Conservation (phyloP, 176 grass and related monocot species). For the Neostapfia colusana region DNA sequence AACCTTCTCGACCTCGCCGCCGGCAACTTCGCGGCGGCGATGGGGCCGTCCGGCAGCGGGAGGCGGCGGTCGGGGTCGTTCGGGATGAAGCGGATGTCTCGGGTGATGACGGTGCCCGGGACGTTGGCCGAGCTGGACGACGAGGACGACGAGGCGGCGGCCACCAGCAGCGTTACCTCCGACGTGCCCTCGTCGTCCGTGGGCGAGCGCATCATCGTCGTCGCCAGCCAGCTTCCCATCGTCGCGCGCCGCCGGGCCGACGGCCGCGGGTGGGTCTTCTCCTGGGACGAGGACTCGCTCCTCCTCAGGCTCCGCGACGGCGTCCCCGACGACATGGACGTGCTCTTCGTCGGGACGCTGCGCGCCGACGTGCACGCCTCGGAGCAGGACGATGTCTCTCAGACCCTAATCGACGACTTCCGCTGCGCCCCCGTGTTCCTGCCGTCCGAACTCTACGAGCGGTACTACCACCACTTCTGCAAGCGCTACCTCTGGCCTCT, state of each 20-base stretch:
- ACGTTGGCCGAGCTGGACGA: slow-evolving; percentile 71
- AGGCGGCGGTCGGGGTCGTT: slow-evolving; percentile 41
- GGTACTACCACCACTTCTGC: slow-evolving; percentile 82
- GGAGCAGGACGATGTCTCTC: slow-evolving; percentile 82
- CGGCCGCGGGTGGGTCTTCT: slow-evolving; percentile 64
- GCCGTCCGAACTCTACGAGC: slow-evolving; percentile 61
- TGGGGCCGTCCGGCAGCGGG: slow-evolving; percentile 49
- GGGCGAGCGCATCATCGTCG: slow-evolving; percentile 73
- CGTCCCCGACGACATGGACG: slow-evolving; percentile 85
- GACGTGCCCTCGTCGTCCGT: slow-evolving; percentile 69
- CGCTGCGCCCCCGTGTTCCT: slow-evolving; percentile 82
- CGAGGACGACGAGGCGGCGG: slow-evolving; percentile 52
- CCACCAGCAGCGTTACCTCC: slow-evolving; percentile 67
- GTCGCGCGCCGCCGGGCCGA: slow-evolving; percentile 55
- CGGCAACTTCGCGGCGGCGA: slow-evolving; percentile 72
- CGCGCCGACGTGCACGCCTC: slow-evolving; percentile 58
- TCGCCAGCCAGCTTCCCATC: slow-evolving; percentile 79
- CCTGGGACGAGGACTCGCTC: slow-evolving; percentile 88
- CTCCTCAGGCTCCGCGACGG: slow-evolving; percentile 76
- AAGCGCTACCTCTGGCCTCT: slow-evolving; percentile 87
- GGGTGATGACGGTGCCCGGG: slow-evolving; percentile 85
- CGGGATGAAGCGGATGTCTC: slow-evolving; percentile 54
- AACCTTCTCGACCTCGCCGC: slow-evolving; percentile 82
- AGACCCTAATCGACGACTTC: slow-evolving; percentile 76
- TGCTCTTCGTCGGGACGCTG: slow-evolving; percentile 79